Conservation (phyloP, 148 eudicot genomes). For the Arbutus unedo region DNA sequence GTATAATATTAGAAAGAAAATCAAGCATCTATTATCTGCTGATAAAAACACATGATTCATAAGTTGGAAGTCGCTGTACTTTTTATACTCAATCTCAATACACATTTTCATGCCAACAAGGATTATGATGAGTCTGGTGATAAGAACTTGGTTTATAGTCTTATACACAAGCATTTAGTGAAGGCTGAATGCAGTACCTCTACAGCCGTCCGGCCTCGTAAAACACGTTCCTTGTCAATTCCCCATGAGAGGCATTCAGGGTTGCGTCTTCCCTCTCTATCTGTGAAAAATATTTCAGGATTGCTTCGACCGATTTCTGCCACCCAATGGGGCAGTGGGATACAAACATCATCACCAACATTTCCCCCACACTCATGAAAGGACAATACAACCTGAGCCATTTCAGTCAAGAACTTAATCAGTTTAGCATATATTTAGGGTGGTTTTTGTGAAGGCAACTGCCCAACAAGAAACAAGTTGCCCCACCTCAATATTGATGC, state of each 20-base stretch:
- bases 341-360: slow-evolving; percentile 76
- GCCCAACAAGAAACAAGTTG: neutral
- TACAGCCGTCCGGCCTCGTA: slow-evolving; percentile 81
- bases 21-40: neutral
- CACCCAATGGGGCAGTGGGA: slow-evolving; percentile 86
- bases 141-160: neutral
- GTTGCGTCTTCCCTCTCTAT: slow-evolving; percentile 64
- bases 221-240: slow-evolving; percentile 81
- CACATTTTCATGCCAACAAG: neutral
- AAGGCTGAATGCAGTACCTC: slow-evolving; percentile 51
- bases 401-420: neutral
- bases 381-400: slow-evolving; percentile 75
- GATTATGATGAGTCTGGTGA: neutral
- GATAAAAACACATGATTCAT: neutral
- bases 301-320: slow-evolving; percentile 66
- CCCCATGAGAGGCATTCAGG: slow-evolving; percentile 90
- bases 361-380: slow-evolving; percentile 97
- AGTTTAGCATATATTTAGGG: slow-evolving; percentile 1
- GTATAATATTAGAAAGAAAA: neutral
- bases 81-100: neutral
- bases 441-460: neutral
- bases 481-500: neutral
- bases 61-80: neutral
- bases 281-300: slow-evolving; percentile 85
- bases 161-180: neutral